phyloP scores from a whole-genome alignment of 2,329 filamentous ascomycete species.

The Plectosphaerella cucumerina region DNA sequence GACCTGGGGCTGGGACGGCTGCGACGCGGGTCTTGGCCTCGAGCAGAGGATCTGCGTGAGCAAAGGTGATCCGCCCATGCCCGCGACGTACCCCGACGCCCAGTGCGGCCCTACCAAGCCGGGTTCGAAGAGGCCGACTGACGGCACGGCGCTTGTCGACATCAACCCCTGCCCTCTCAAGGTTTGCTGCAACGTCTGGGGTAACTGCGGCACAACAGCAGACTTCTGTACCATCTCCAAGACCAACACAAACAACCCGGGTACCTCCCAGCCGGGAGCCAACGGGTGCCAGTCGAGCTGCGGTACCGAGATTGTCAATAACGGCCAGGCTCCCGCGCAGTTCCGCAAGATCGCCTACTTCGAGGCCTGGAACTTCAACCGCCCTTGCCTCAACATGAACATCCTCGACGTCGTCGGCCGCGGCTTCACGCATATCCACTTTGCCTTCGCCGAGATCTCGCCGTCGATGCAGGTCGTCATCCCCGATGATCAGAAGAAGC shows the following conservation, averaged over 20 bases:
- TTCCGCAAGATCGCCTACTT: conserved; percentile 22
- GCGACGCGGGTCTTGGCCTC: not conserved
- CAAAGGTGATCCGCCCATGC: not conserved
- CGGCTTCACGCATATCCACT: conserved; percentile 7
- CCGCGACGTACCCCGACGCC: not conserved
- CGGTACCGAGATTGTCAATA: conserved; percentile 1
- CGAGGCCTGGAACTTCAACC: conserved; percentile 23
- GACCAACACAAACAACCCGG: conserved; percentile 14
- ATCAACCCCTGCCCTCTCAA: conserved; percentile 25
- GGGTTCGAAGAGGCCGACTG: not conserved
- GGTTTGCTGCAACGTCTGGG: conserved; percentile 31
- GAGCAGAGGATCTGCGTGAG: not conserved
- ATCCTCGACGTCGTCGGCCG: conserved; percentile 5
- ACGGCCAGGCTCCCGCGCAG: conserved; percentile 1
- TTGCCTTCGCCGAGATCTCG: conserved; percentile 5
- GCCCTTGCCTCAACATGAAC: conserved; percentile 25
- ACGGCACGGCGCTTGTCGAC: conserved; percentile 5
- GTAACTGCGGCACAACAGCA: conserved; percentile 37
- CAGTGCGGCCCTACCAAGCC: not conserved
- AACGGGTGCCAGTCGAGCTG: conserved; percentile 12
- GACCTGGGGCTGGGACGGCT: conserved; percentile 2
- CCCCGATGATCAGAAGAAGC: not conserved
- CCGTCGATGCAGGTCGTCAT: conserved; percentile 1
- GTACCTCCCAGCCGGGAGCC: conserved; percentile 10
- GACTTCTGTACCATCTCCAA: conserved; percentile 35